Evolutionary conservation across 495 filamentous ascomycete genomes (phyloP), one percentile per base, ranked within the genome.

Genomic region (Hypoxylon subgilvum): DNA sequence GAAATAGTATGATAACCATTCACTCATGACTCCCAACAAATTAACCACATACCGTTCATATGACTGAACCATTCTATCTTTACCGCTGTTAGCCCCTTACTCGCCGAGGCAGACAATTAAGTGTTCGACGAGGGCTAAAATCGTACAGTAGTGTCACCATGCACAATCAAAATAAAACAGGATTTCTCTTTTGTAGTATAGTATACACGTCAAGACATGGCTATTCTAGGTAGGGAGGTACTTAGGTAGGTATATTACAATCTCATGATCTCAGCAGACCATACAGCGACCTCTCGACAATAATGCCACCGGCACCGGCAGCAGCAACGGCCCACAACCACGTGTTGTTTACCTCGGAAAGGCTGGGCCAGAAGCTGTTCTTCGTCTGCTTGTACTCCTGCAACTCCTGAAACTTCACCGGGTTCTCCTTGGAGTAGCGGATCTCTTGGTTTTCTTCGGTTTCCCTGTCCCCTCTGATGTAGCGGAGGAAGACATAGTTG

Each of bases 401-500:
- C 7, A 85, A 69, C 38, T 86, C 72, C 30, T 69, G 62, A 40
- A 75, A 76, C 60, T 84, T 85, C n/a, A 73, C 57, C 6, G 73
- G 71, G 46, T 79, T 72, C 2, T 72, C 69, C 9, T 66, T 59
- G 2, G 65, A 63, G 61, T 84, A 85, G 2, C 82, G 74, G 41
- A 73, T 67, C 31, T 74, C 76, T 59, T 84, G 81, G 30, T 68
- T 69, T 9, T 69, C 67, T 52, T 85, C 84, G 41, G 72, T 84
- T 56, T 82, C 58, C 63, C 74, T 79, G 61, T 82, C 81, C 2
- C 83, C 82, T 6, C 80, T 76, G 1, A 82, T 67, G 56, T 70
- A 79, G 32, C 82, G 81, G 0, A 86, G 74, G 72, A 79, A 84
- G 16, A 77, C 4, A 65, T 85, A 85, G 67, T 85, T 85, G 16